phyloP scores from a whole-genome alignment of 768 basidiomycete species.

The Fomitopsis pulvina region DNA sequence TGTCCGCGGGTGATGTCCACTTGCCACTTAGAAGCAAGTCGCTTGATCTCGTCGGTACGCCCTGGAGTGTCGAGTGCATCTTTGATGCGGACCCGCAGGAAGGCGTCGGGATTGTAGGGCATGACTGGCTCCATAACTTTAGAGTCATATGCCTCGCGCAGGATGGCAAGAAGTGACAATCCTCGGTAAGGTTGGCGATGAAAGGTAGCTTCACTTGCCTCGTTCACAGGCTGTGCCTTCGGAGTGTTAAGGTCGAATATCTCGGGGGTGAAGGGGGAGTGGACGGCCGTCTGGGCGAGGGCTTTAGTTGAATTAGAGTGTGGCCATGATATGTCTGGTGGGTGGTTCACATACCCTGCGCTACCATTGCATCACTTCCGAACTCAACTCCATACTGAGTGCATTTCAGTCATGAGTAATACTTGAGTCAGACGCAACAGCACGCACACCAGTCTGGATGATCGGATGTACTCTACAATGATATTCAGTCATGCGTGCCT shows the following conservation, averaged over 20 bases:
- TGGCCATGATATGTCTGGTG: neutral
- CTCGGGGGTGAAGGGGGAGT: constrained; percentile 23
- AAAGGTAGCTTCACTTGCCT: neutral
- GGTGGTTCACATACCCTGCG: constrained; percentile 32
- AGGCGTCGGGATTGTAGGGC: constrained; percentile 43
- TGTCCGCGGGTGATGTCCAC: constrained; percentile 27
- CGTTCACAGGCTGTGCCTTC: neutral
- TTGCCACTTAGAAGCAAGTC: constrained; percentile 35
- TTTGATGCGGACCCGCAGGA: constrained; percentile 30
- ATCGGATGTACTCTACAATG: constrained; percentile 42
- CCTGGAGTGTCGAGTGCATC: constrained; percentile 28
- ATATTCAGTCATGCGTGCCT: neutral
- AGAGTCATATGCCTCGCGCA: constrained; percentile 46
- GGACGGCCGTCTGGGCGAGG: constrained; percentile 45
- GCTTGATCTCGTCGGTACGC: constrained; percentile 37
- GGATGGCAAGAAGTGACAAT: constrained; percentile 40
- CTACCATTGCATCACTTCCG: constrained; percentile 40
- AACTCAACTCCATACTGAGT: constrained; percentile 48
- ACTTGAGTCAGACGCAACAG: too few species aligned
- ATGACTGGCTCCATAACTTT: constrained; percentile 40
- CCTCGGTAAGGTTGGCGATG: constrained; percentile 24
- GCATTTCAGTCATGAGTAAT: neutral
- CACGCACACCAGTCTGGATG: constrained; percentile 52
- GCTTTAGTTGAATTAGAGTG: constrained; percentile 20
- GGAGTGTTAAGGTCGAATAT: constrained; percentile 25